phyloP scores from a whole-genome alignment of 805 yeast genomes.

The Brettanomyces bruxellensis region DNA sequence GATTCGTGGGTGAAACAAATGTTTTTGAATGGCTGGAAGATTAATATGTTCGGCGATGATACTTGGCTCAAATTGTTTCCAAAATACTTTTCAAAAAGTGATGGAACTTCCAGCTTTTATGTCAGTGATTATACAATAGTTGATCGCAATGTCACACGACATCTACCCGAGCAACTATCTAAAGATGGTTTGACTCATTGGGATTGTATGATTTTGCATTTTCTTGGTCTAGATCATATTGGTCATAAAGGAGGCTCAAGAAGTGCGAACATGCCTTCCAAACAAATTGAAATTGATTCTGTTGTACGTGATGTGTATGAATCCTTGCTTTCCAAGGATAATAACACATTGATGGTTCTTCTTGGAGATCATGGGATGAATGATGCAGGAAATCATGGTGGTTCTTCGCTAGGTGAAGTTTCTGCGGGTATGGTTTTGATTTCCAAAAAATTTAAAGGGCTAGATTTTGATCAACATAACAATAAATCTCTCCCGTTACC shows the following conservation, averaged over 20 bases:
- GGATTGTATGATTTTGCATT: conserved; percentile 86
- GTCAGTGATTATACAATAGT: conserved; percentile 94
- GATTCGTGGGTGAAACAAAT: conserved; percentile 87
- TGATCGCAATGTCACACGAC: conserved; percentile 87
- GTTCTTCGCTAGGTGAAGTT: conserved; percentile 87
- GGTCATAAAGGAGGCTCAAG: conserved; percentile 95
- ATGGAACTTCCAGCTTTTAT: conserved; percentile 90
- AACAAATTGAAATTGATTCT: conserved; percentile 80
- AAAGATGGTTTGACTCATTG: conserved; percentile 35
- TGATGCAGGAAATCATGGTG: conserved; percentile 94
- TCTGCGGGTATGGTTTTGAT: conserved; percentile 71
- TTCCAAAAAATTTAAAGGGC: conserved; percentile 46
- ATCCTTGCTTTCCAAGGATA: conserved; percentile 17
- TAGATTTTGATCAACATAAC: conserved; percentile 13
- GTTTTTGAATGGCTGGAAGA: conserved; percentile 26
- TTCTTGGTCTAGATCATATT: conserved; percentile 90
- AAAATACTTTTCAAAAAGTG: conserved; percentile 48
- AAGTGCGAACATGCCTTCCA: conserved; percentile 70
- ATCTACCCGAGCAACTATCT: conserved; percentile 52
- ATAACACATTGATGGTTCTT: conserved; percentile 56
- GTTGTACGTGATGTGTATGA: conserved; percentile 47
- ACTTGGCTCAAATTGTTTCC: conserved; percentile 95
- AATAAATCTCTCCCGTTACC: conserved; percentile 25
- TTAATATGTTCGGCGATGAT: conserved; percentile 94
- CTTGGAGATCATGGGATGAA: conserved; percentile 98